Conservation (phyloP, 495 filamentous ascomycete species). For the Aspergillus carlsbadensis region DNA sequence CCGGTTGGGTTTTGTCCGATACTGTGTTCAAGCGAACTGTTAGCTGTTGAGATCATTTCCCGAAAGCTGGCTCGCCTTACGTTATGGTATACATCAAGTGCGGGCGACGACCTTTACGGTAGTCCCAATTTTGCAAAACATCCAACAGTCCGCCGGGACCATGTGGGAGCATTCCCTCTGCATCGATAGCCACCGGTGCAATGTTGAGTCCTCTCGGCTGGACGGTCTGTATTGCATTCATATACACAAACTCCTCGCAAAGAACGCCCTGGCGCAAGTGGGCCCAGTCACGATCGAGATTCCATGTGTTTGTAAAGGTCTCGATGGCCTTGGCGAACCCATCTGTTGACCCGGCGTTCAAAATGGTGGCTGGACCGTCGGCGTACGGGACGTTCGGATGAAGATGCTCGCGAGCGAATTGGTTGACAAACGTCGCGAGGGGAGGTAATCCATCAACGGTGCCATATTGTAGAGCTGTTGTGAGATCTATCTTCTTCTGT, state of each 20-base stretch:
- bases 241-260: constrained; percentile 76
- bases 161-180: constrained; percentile 65
- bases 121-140: constrained; percentile 80
- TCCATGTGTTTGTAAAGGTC: constrained; percentile 72
- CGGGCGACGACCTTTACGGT: constrained; percentile 66
- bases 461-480: constrained; percentile 84
- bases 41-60: constrained; percentile 3
- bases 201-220: constrained; percentile 68
- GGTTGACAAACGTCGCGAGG: constrained; percentile 69
- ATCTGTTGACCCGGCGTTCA: constrained; percentile 81
- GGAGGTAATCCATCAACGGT: constrained; percentile 73
- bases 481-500: constrained; percentile 71
- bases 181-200: constrained; percentile 71
- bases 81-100: constrained; percentile 90
- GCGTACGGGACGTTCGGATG: constrained; percentile 80
- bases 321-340: constrained; percentile 76
- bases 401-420: constrained; percentile 73
- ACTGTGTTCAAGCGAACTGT: constrained; percentile 35
- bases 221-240: constrained; percentile 66
- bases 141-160: constrained; percentile 74
- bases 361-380: constrained; percentile 69
- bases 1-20: constrained; percentile 93
- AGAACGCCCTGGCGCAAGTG: constrained; percentile 68
- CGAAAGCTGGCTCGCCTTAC: constrained; percentile 46
- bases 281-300: constrained; percentile 61